A percentile compares a stretch with the other conserved stretches of the same genome.
Evolutionary conservation across 345 rosid species (phyloP).

Genomic region (Citrus trifoliata): DNA sequence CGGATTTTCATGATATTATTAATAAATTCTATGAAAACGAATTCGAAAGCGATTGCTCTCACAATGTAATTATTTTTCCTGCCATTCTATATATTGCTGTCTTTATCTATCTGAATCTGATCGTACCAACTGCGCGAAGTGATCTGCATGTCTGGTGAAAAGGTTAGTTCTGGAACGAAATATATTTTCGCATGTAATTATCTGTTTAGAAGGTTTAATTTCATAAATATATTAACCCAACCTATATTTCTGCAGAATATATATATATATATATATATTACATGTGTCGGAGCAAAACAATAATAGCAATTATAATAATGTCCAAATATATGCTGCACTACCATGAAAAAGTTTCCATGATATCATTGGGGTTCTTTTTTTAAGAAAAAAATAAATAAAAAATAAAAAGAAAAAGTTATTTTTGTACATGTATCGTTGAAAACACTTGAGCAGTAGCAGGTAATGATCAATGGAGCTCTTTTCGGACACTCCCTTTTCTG

Average conservation of each 20-base stretch:
- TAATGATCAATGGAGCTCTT: background rate
- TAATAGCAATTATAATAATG: background rate
- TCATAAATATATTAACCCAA: background rate
- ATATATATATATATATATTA: too few species aligned
- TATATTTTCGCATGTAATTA: background rate
- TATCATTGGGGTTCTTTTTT: background rate
- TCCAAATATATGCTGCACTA: background rate
- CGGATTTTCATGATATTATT: background rate
- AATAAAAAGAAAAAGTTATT: background rate
- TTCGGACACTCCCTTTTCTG: background rate
- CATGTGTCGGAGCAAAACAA: too few species aligned
- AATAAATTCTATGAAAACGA: background rate
- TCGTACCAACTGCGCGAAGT: conserved; percentile 1
- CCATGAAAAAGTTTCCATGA: background rate
- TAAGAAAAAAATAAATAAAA: background rate
- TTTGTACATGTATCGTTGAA: background rate
- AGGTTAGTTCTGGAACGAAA: too few species aligned
- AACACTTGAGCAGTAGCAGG: background rate
- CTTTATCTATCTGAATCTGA: background rate
- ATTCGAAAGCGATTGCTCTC: background rate
- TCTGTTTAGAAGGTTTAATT: background rate
- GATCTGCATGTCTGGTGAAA: background rate
- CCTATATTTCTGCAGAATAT: too few species aligned
- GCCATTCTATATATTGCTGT: background rate
- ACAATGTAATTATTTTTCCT: background rate